A percentile compares a stretch with the other conserved stretches of the same genome.
phyloP scores from a whole-genome alignment of 2,329 filamentous ascomycete species.

The Colletotrichum sansevieriae region DNA sequence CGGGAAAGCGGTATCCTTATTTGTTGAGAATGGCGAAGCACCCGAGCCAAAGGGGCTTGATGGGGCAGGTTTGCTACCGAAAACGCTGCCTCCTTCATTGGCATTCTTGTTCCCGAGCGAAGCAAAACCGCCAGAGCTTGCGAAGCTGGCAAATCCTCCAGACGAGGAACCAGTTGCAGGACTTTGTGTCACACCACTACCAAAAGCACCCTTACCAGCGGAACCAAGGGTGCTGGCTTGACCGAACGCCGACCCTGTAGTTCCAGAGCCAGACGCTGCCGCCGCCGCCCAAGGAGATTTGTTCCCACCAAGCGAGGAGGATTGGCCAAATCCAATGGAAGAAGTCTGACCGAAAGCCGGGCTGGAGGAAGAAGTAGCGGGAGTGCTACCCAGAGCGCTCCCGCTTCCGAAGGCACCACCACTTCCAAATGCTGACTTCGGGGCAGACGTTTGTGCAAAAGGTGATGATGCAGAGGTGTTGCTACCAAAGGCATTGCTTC shows the following conservation, averaged over 20 bases:
- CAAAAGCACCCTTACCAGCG: slow-evolving; percentile 55
- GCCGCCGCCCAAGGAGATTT: slow-evolving; percentile 66
- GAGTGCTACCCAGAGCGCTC: slow-evolving; percentile 11
- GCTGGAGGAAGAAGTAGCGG: slow-evolving; percentile 47
- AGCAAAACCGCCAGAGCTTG: slow-evolving; percentile 67
- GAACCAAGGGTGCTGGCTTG: slow-evolving; percentile 62
- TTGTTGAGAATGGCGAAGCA: slow-evolving; percentile 50
- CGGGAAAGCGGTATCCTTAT: slow-evolving; percentile 55
- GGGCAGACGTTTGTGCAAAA: slow-evolving; percentile 63
- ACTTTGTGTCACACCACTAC: slow-evolving; percentile 45
- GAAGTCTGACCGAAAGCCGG: slow-evolving; percentile 54
- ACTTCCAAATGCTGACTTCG: slow-evolving; percentile 27
- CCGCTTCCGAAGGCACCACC: slow-evolving; percentile 29
- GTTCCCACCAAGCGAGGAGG: slow-evolving; percentile 61
- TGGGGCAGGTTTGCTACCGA: slow-evolving; percentile 55
- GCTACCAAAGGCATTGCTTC: slow-evolving; percentile 59
- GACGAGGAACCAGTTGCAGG: slow-evolving; percentile 50
- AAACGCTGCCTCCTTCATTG: slow-evolving; percentile 52
- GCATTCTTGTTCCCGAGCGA: slow-evolving; percentile 57
- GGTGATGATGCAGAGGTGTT: slow-evolving; percentile 54
- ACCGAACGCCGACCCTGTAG: slow-evolving; percentile 64
- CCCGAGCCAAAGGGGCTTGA: slow-evolving; percentile 50
- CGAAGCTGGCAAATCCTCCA: slow-evolving; percentile 66
- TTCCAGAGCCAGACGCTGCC: slow-evolving; percentile 49
- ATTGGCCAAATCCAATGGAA: slow-evolving; percentile 62